A percentile compares a stretch with the other conserved stretches of the same genome.
Conservation (phyloP, 805 yeast genomes). For the Candida orba region DNA sequence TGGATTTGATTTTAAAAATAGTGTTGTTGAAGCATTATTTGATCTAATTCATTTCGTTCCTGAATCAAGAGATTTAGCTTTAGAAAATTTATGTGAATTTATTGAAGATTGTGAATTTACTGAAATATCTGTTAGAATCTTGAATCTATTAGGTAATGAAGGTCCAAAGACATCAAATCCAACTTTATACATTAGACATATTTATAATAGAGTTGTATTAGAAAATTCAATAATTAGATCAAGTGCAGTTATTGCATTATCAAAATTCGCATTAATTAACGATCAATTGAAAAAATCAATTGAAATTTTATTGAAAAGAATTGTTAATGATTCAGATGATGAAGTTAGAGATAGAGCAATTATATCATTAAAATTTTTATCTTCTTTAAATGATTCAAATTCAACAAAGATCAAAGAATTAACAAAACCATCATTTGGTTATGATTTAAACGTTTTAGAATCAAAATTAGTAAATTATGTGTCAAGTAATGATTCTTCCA, state of each 20-base stretch:
- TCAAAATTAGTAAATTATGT: constrained; percentile 68
- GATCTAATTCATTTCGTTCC: constrained; percentile 87
- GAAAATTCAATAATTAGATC: constrained; percentile 95
- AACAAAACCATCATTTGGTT: constrained; percentile 60
- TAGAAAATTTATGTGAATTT: constrained; percentile 88
- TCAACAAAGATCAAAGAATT: constrained; percentile 38
- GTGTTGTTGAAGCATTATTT: constrained; percentile 86
- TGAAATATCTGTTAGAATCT: constrained; percentile 85
- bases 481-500: constrained; percentile 29
- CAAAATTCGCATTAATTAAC: constrained; percentile 81
- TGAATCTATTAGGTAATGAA: constrained; percentile 88
- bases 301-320: constrained; percentile 68
- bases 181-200: constrained; percentile 87
- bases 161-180: constrained; percentile 88
- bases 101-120: constrained; percentile 98
- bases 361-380: constrained; percentile 64
- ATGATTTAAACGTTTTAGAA: constrained; percentile 74
- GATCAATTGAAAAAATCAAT: constrained; percentile 60
- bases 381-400: constrained; percentile 26
- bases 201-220: constrained; percentile 91
- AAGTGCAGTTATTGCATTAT: constrained; percentile 87
- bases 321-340: constrained; percentile 84
- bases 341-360: constrained; percentile 98
- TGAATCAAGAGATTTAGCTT: constrained; percentile 70
- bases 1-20: constrained; percentile 74